Percentiles rank a stretch among this genome's conserved stretches.
phyloP scores from a whole-genome alignment of 495 filamentous ascomycete species.

The Neohortaea acidophila region DNA sequence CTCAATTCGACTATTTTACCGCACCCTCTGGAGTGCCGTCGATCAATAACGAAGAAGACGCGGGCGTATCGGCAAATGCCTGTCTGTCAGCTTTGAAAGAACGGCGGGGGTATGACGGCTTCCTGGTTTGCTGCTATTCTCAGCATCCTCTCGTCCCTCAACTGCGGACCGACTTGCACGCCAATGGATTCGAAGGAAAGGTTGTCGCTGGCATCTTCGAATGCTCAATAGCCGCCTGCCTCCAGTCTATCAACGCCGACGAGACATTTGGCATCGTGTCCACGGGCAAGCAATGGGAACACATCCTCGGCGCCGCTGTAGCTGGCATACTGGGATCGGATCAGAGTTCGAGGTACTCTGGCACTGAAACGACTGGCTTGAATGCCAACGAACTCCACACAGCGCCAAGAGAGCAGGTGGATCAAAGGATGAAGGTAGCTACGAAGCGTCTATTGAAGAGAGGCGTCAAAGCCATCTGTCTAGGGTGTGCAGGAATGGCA shows the following conservation, averaged over 20 bases:
- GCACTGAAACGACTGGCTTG: conserved; percentile 72
- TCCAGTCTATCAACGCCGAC: conserved; percentile 33
- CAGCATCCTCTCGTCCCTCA: conserved; percentile 62
- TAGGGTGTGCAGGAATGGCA: conserved; percentile 85
- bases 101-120: conserved; percentile 49
- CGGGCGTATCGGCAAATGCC: conserved; percentile 33
- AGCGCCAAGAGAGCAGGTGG: conserved; percentile 46
- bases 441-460: conserved; percentile 43
- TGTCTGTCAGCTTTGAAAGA: conserved; percentile 41
- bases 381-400: conserved; percentile 69
- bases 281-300: conserved; percentile 72
- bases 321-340: conserved; percentile 33
- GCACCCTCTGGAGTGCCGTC: conserved; percentile 40
- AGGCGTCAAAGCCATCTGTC: conserved; percentile 50
- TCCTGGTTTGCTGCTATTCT: conserved; percentile 80
- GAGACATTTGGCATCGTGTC: conserved; percentile 76
- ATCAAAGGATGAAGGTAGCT: conserved; percentile 47
- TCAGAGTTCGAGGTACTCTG: conserved; percentile 41
- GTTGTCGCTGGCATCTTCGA: conserved; percentile 81
- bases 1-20: conserved; percentile 42
- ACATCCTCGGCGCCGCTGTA: conserved; percentile 49
- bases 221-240: conserved; percentile 47
- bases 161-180: conserved; percentile 24
- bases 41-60: conserved; percentile 50
- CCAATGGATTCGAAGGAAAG: conserved; percentile 19